These are phyloP conservation scores for Beauveria sp. DNA, from an alignment of 2,329 filamentous ascomycete species.

Conservation along the genomic window DNA sequence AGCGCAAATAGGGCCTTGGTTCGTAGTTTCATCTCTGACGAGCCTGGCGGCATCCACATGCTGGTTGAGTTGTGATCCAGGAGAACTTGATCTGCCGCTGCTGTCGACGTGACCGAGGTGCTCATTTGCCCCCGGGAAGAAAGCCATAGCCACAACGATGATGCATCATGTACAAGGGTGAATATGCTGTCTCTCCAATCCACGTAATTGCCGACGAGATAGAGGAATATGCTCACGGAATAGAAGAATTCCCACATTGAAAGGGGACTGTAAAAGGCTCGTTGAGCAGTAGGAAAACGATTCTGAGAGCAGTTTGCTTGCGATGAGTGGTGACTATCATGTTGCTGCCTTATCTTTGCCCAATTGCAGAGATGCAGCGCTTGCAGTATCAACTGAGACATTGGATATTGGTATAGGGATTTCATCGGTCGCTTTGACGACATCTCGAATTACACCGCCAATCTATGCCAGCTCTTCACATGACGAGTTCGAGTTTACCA, in stretches of 20 bases:
- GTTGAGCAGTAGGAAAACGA: background rate
- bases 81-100: background rate
- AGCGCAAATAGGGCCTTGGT: constrained; percentile 7
- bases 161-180: background rate
- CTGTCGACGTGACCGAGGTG: background rate
- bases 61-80: background rate
- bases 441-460: background rate
- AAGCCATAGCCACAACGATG: constrained; percentile 3
- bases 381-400: background rate
- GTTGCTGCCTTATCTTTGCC: background rate
- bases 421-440: background rate
- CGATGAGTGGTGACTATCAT: background rate
- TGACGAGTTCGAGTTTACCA: too few species aligned
- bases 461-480: background rate
- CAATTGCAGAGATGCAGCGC: background rate
- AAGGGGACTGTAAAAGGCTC: background rate
- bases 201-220: constrained; percentile 6
- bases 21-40: constrained; percentile 3
- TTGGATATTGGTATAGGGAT: background rate
- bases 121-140: background rate
- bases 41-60: background rate
- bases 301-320: background rate
- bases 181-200: constrained; percentile 10
- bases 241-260: constrained; percentile 7
- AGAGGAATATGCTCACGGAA: constrained; percentile 3